Evolutionary conservation across 345 rosid genomes (phyloP).

Genomic region (Syzygium oleosum): DNA sequence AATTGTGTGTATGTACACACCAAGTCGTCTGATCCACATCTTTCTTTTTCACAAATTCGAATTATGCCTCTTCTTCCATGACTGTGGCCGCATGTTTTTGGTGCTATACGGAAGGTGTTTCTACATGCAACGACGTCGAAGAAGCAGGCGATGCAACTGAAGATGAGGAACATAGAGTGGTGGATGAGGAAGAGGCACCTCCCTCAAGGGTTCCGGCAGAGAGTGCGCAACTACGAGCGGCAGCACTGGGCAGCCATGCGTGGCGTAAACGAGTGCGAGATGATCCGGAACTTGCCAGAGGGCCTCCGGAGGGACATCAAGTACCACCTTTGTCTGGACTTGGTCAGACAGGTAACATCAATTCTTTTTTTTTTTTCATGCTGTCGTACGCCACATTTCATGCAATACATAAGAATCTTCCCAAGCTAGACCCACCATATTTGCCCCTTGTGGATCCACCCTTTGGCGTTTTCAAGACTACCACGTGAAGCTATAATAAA

Average conservation of each 20-base stretch:
- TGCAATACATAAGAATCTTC: background rate
- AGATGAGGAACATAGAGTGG: constrained; percentile 98
- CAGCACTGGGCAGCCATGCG: constrained; percentile 99
- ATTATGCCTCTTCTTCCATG: background rate
- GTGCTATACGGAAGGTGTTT: constrained; percentile 39
- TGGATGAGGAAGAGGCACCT: constrained; percentile 94
- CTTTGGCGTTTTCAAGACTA: background rate
- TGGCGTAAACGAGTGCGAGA: constrained; percentile 82
- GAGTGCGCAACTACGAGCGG: constrained; percentile 88
- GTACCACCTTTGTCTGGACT: constrained; percentile 85
- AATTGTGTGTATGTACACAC: background rate
- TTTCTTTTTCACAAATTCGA: background rate
- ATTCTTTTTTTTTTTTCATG: background rate
- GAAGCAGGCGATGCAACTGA: constrained; percentile 94
- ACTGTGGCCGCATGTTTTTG: background rate
- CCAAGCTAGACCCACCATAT: background rate
- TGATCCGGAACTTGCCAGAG: constrained; percentile 84
- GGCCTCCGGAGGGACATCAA: constrained; percentile 95
- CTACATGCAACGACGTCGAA: constrained; percentile 88
- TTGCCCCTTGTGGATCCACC: background rate
- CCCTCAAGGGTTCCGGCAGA: constrained; percentile 75
- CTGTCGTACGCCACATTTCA: background rate
- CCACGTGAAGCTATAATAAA: background rate
- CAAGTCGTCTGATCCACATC: background rate
- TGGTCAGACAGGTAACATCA: constrained; percentile 71